Conservation (phyloP, 2,329 filamentous ascomycete species). For the Drechmeria coniospora region DNA sequence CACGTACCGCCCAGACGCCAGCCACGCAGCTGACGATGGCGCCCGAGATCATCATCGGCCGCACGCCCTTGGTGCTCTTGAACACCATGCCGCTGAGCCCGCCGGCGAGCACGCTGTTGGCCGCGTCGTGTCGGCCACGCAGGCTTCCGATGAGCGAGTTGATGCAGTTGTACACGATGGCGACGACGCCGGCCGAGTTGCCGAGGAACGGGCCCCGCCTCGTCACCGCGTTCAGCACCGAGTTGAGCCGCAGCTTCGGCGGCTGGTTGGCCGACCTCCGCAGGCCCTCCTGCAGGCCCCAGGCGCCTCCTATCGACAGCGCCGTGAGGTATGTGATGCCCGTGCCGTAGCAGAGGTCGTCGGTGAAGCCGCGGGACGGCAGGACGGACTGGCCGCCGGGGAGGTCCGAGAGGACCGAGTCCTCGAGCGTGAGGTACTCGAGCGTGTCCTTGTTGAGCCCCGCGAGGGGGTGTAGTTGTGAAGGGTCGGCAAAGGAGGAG, state of each 20-base stretch:
- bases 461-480: conserved; percentile 80
- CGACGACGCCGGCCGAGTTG: conserved; percentile 89
- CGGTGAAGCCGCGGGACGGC: conserved; percentile 91
- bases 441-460: conserved; percentile 85
- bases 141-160: conserved; percentile 71
- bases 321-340: conserved; percentile 88
- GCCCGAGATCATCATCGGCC: conserved; percentile 89
- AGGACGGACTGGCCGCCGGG: conserved; percentile 77
- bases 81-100: conserved; percentile 84
- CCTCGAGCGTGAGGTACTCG: conserved; percentile 90
- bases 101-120: conserved; percentile 78
- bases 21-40: conserved; percentile 78
- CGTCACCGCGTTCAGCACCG: conserved; percentile 86
- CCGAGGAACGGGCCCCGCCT: conserved; percentile 86
- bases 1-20: conserved; percentile 77
- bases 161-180: conserved; percentile 88
- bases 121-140: conserved; percentile 74
- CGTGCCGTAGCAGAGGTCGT: conserved; percentile 95
- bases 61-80: conserved; percentile 81
- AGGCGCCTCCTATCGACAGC: conserved; percentile 70
- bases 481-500: conserved; percentile 68
- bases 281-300: conserved; percentile 84
- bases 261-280: conserved; percentile 61
- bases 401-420: conserved; percentile 72
- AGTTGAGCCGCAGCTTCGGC: conserved; percentile 85